phyloP scores from a whole-genome alignment of 352 stramenopile species.

The Phytophthora uliginosa region DNA sequence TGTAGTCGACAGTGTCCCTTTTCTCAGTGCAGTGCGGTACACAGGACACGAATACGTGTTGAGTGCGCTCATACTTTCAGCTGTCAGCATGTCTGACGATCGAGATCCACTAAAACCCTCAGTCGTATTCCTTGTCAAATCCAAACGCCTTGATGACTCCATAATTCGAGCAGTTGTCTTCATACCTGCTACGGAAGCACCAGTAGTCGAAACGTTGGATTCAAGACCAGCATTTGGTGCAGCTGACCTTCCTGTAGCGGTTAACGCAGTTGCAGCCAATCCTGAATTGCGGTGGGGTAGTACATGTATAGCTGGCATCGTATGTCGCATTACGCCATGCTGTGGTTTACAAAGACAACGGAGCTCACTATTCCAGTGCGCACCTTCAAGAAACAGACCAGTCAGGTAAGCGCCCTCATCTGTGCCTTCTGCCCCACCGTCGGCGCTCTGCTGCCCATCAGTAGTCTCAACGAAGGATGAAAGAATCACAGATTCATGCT shows the following conservation, averaged over 20 bases:
- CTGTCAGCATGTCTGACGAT: not conserved
- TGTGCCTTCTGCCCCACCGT: not conserved
- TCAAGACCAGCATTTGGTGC: not conserved
- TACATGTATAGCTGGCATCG: conserved; percentile 91
- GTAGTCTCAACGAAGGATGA: not conserved
- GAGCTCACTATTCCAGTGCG: conserved; percentile 65
- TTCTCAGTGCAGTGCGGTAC: conserved; percentile 93
- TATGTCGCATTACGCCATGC: conserved; percentile 70
- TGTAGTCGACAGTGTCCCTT: conserved; percentile 93
- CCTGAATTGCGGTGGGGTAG: conserved; percentile 52
- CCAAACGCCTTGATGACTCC: not conserved
- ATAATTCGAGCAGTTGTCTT: not conserved
- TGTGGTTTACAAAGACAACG: conserved; percentile 60
- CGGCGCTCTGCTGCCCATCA: conserved; percentile 8
- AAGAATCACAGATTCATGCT: conserved; percentile 39
- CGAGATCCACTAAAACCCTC: not conserved
- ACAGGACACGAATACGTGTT: conserved; percentile 90
- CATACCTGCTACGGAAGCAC: not conserved
- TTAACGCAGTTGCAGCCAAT: not conserved
- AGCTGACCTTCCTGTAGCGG: not conserved
- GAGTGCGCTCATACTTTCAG: not conserved
- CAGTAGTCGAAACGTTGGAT: conserved; percentile 3
- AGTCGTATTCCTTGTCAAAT: not conserved
- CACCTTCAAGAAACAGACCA: conserved; percentile 77
- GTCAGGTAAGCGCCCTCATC: conserved; percentile 67